phyloP scores from a whole-genome alignment of 805 yeast genomes.

The Yamadazyma endophytica region DNA sequence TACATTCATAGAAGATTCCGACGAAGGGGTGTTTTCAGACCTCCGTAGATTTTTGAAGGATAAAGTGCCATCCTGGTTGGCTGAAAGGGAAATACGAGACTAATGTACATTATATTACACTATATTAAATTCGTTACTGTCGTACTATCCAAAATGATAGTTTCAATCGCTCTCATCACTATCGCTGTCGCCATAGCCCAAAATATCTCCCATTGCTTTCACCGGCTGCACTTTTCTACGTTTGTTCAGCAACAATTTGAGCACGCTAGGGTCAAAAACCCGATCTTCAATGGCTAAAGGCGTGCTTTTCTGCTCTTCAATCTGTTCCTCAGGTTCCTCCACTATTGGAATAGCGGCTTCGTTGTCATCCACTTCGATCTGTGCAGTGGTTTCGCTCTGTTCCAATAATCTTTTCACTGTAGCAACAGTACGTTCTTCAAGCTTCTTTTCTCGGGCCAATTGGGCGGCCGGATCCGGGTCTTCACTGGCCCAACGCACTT shows the following conservation, averaged over 20 bases:
- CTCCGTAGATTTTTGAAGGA: slow-evolving; percentile 45
- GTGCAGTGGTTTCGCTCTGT: slow-evolving; percentile 9
- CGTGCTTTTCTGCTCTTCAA: not conserved
- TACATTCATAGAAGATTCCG: slow-evolving; percentile 64
- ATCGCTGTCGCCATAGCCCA: too few species aligned
- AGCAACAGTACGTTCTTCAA: slow-evolving; percentile 51
- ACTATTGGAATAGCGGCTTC: slow-evolving; percentile 8
- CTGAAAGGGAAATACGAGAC: too few species aligned
- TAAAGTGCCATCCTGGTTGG: slow-evolving; percentile 14
- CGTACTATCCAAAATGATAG: slow-evolving; percentile 16
- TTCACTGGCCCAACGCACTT: slow-evolving; percentile 83
- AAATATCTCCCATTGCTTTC: too few species aligned
- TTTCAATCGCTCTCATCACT: slow-evolving; percentile 11
- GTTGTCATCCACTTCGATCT: slow-evolving; percentile 17
- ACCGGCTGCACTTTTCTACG: too few species aligned
- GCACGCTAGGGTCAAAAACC: too few species aligned
- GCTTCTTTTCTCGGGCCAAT: slow-evolving; percentile 42
- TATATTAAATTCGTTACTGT: too few species aligned
- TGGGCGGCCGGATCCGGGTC: slow-evolving; percentile 76
- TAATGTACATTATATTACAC: too few species aligned
- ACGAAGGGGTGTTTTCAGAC: slow-evolving; percentile 48
- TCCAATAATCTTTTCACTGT: slow-evolving; percentile 44
- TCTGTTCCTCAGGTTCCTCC: slow-evolving; percentile 4
- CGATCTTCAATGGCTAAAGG: too few species aligned
- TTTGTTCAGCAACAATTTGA: too few species aligned